A percentile compares a stretch with the other conserved stretches of the same genome.
These are phyloP conservation scores for Botrytis elliptica DNA, from an alignment of 2,329 filamentous ascomycete genomes.

Conservation along the genomic window DNA sequence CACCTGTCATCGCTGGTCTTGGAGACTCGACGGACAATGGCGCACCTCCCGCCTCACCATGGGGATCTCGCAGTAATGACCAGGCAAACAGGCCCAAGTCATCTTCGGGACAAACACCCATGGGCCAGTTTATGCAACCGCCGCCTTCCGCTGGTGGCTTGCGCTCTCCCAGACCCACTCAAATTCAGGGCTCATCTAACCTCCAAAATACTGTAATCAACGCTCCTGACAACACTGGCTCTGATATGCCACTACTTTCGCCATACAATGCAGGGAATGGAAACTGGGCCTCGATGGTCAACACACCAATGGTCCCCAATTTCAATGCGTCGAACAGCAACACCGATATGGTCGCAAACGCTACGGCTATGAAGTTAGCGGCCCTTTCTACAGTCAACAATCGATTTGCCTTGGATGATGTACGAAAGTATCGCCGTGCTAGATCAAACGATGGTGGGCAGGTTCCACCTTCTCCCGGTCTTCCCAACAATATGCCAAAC, in stretches of 20 bases:
- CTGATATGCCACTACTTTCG: constrained; percentile 82
- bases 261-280: constrained; percentile 77
- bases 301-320: constrained; percentile 90
- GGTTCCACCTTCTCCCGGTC: constrained; percentile 63
- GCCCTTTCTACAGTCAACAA: constrained; percentile 98
- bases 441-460: constrained; percentile 80
- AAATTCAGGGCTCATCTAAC: constrained; percentile 63
- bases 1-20: constrained; percentile 71
- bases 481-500: constrained; percentile 63
- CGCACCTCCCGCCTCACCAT: constrained; percentile 72
- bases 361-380: constrained; percentile 97
- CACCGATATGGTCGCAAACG: constrained; percentile 93
- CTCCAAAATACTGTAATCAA: constrained; percentile 83
- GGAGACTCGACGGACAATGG: constrained; percentile 61
- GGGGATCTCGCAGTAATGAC: constrained; percentile 59
- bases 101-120: constrained; percentile 73
- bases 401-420: constrained; percentile 92
- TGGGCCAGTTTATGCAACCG: constrained; percentile 94
- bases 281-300: constrained; percentile 98
- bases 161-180: constrained; percentile 70
- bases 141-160: constrained; percentile 66
- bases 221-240: constrained; percentile 63
- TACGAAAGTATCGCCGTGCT: constrained; percentile 90
- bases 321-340: constrained; percentile 62
- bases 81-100: constrained; percentile 68